Conservation (phyloP, 768 basidiomycete genomes). For the Strobilomyces dryophilus region DNA sequence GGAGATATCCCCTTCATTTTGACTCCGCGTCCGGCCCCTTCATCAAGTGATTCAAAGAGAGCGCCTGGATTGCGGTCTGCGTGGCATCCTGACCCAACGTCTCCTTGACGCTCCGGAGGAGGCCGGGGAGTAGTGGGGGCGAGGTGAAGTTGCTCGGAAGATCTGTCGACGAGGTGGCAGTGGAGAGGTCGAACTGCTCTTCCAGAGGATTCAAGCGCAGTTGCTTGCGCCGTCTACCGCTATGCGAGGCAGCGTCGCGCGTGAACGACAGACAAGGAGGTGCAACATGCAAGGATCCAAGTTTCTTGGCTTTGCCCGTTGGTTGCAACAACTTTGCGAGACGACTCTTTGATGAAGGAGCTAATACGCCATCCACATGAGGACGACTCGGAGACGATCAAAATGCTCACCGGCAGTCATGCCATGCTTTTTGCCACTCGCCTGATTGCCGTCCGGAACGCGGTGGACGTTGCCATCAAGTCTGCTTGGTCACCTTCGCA, state of each 20-base stretch:
- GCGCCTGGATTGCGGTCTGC: conserved; percentile 78
- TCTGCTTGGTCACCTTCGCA: neutral
- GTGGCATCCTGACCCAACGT: conserved; percentile 50
- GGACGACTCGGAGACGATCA: neutral
- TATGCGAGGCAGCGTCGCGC: conserved; percentile 19
- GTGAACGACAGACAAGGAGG: conserved; percentile 10
- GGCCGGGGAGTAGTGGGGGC: conserved; percentile 64
- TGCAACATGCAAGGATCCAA: conserved; percentile 26
- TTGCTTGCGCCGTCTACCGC: conserved; percentile 7
- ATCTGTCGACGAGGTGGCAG: conserved; percentile 16
- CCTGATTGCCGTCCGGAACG: conserved; percentile 6
- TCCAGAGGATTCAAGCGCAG: conserved; percentile 25
- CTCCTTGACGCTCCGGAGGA: conserved; percentile 54
- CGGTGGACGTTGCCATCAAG: conserved; percentile 3
- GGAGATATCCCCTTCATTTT: conserved; percentile 46
- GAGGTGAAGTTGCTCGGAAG: conserved; percentile 53
- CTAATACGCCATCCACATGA: conserved; percentile 5
- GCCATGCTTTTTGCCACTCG: conserved; percentile 11
- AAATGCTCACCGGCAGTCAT: conserved; percentile 12
- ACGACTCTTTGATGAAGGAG: conserved; percentile 22
- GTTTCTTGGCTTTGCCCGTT: conserved; percentile 21
- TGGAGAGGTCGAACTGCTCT: conserved; percentile 36
- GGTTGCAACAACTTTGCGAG: conserved; percentile 28
- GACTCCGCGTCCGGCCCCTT: conserved; percentile 16
- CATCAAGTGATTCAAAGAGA: conserved; percentile 66